Base-by-base conservation (phyloP, 768 basidiomycete species). In the Pulveroboletus sp. region DNA sequence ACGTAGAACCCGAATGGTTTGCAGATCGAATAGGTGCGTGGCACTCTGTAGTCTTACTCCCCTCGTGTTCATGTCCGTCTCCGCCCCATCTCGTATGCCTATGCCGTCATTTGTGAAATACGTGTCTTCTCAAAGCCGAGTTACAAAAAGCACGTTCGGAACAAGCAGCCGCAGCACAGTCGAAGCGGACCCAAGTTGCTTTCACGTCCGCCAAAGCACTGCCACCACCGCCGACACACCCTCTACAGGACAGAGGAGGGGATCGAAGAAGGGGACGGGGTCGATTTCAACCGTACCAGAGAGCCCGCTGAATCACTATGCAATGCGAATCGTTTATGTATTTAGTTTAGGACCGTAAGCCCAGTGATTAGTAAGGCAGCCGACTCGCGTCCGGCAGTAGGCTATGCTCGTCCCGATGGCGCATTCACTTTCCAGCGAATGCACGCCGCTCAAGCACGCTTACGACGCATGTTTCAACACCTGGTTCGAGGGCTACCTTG, bases 381-480 rank as follows among this genome's bases (percentile, higher is more conserved):
- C 23, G 24, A n/a, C 17, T 2, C 38, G 23, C 23, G 6, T 23
- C 7, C 38, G 16, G 24, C 12, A 19, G 17, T 20, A 10, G 26
- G 16, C 29, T 29, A 31, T 3, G 36, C 6, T 32, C 24, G 17
- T 19, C 12, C 20, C 12, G 17, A 89, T 92, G 89, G 83, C 90
- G 0, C 76, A 83, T 53, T 93, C 91, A 49, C 79, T 97, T 20
- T 81, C 87, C 1, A 72, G 81, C 9, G 79, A 83, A 73, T 98
- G 95, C 71, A 96, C 94, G 6, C 85, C 89, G 0, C 76, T 95
- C 50, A 97, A 98, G 68, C 81, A 82, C 45, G 72, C 81, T 47
- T 98, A 96, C 65, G 94, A 98, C 68, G 75, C 88, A 0, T 98
- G 94, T 74, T 98, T 98, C 73, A 96, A 96, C 61, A 81, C 87